Conservation (phyloP, 1,139 yeast species). For the Sugiyamaella novakii region DNA sequence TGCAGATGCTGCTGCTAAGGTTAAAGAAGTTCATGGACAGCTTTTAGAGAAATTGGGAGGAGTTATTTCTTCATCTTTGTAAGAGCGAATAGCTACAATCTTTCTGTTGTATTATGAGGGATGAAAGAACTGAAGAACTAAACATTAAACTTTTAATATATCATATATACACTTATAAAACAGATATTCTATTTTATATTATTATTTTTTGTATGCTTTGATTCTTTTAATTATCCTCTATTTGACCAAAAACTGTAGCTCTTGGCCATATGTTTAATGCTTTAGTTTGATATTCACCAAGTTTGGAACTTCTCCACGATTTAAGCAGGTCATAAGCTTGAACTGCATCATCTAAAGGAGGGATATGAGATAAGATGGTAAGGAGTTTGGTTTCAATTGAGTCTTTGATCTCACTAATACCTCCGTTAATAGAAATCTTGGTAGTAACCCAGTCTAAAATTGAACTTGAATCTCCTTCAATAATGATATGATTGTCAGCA, state of each 20-base stretch:
- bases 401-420: constrained; percentile 14
- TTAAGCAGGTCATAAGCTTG: constrained; percentile 22
- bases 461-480: constrained; percentile 3
- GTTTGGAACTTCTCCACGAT: constrained; percentile 24
- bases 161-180: constrained; percentile 8
- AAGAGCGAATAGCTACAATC: no score
- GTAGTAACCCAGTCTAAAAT: constrained; percentile 29
- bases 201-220: neutral
- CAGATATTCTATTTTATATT: neutral
- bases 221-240: neutral
- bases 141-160: constrained; percentile 2
- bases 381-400: constrained; percentile 21
- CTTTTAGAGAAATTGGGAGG: constrained; percentile 51
- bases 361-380: neutral
- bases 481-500: constrained; percentile 32
- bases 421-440: constrained; percentile 27
- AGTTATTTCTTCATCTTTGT: constrained; percentile 3
- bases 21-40: constrained; percentile 66
- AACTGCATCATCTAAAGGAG: constrained; percentile 2
- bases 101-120: no score
- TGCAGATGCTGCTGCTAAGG: constrained; percentile 59
- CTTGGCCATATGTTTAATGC: constrained; percentile 31
- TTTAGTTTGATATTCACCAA: constrained; percentile 25
- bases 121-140: no score
- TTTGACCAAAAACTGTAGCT: constrained; percentile 26